Base-by-base conservation (phyloP, 257 asterid genomes). In the Dorcoceras hygrometricum region DNA sequence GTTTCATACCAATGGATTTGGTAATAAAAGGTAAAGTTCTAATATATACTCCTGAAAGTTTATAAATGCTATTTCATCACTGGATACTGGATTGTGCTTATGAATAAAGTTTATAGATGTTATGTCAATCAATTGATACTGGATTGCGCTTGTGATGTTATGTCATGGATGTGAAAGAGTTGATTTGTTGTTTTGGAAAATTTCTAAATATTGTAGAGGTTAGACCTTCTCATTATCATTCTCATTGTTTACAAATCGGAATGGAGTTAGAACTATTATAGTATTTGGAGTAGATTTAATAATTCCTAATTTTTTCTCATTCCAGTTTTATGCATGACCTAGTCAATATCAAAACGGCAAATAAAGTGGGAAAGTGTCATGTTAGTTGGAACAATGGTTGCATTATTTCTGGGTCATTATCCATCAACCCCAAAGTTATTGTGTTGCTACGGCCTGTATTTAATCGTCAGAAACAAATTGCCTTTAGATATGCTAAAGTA, bases 1-100 rank as follows among this genome's bases (percentile, higher is more conserved):
- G 99, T 39, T 88, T 78, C 76, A 0, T 93, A 75, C 87, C 95
- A 22, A 88, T 93, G 97, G 92, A 90, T 69, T 74, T 78, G 88
- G 86, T 86, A 20, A 78, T 93, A 70, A 78, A 86, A 93, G 99
- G 97, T 87, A 80, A 66, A 25, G 18, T 12, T 39, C 18, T 39
- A 3, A 39, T 12, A 39, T 12, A 39, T 12, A 11, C 50, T 39
- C 18, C 50, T 2, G n/a, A 39, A 39, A 0, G 1, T 39, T 39
- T 39, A 39, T 39, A 39, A 5, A 39, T 39, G n/a, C 12, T 11
- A 39, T 39, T 18, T 39, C 50, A 4, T 39, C 50, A 39, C 6
- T 39, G 3, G 50, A 39, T 39, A 39, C n/a, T 5, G 3, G 50
- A 39, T 39, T 39, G 50, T 5, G 4, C 18, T 39, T 12, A 3